These are phyloP conservation scores for Hysterangium stoloniferum DNA, from an alignment of 768 basidiomycete species.

Conservation along the genomic window DNA sequence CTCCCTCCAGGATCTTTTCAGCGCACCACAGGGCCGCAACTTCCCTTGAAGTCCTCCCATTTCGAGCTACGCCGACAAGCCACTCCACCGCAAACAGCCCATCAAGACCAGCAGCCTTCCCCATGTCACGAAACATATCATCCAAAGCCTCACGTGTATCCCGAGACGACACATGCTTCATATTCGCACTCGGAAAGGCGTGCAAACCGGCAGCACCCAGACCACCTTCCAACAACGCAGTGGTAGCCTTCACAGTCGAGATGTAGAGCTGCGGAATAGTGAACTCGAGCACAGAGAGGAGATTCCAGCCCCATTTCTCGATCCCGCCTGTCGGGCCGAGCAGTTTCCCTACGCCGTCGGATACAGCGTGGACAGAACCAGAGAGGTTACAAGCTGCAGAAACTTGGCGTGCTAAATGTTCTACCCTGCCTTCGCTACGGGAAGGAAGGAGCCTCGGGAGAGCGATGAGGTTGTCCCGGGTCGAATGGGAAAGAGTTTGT, in stretches of 20 bases:
- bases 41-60: conserved; percentile 36
- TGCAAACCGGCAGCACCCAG: conserved; percentile 27
- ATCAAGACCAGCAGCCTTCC: conserved; percentile 57
- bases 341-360: conserved; percentile 48
- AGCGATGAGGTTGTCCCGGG: conserved; percentile 54
- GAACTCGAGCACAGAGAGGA: conserved; percentile 79
- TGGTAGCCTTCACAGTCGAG: conserved; percentile 32
- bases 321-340: conserved; percentile 79
- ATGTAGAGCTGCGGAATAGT: conserved; percentile 42
- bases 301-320: conserved; percentile 87
- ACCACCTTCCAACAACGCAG: conserved; percentile 26
- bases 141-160: conserved; percentile 49
- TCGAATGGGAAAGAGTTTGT: conserved; percentile 53
- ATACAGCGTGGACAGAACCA: conserved; percentile 35
- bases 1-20: conserved; percentile 66
- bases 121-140: conserved; percentile 67
- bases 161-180: conserved; percentile 48
- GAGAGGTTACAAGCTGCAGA: conserved; percentile 60
- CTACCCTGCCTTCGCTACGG: conserved; percentile 67
- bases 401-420: conserved; percentile 58
- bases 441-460: conserved; percentile 67
- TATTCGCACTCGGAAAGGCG: conserved; percentile 51
- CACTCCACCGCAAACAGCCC: conserved; percentile 79
- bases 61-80: conserved; percentile 51
- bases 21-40: conserved; percentile 84